A percentile compares a stretch with the other conserved stretches of the same genome.
Conservation (phyloP, 768 basidiomycete species). For the Rhizopogon vulgaris region DNA sequence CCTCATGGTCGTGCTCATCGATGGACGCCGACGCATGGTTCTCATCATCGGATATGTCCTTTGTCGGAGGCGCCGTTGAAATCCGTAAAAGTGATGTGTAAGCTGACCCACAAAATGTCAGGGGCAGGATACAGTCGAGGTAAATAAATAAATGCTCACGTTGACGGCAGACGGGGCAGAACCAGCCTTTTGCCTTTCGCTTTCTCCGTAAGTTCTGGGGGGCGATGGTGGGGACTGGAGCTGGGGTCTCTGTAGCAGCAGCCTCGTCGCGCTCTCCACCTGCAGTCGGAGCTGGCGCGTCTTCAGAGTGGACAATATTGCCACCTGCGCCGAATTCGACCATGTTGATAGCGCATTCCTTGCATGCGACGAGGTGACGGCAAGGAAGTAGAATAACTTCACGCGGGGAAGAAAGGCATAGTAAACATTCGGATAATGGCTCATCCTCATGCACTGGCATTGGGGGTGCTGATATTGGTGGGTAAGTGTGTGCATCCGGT, state of each 20-base stretch:
- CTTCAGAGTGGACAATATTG: conserved; percentile 58
- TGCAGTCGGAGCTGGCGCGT: conserved; percentile 23
- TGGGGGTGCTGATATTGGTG: conserved; percentile 29
- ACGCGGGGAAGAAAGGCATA: conserved; percentile 82
- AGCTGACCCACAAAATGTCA: conserved; percentile 34
- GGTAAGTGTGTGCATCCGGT: conserved; percentile 39
- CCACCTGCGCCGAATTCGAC: conserved; percentile 96
- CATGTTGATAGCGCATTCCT: conserved; percentile 95
- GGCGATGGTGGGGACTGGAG: conserved; percentile 13
- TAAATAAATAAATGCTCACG: conserved; percentile 46
- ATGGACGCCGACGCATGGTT: conserved; percentile 18
- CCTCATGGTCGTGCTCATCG: conserved; percentile 19
- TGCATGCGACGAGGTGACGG: conserved; percentile 90
- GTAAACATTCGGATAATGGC: conserved; percentile 82
- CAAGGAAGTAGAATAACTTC: conserved; percentile 93
- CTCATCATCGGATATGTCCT: conserved; percentile 30
- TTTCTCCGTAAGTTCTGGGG: conserved; percentile 58
- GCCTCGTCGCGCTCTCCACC: conserved; percentile 17
- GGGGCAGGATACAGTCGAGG: not conserved
- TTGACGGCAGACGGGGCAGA: conserved; percentile 93
- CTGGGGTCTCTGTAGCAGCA: conserved; percentile 7
- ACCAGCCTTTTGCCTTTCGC: conserved; percentile 95
- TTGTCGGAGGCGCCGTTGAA: conserved; percentile 57
- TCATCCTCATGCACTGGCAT: conserved; percentile 48
- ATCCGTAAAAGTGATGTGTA: conserved; percentile 86